These are phyloP conservation scores for Paramecium bursaria DNA, from an alignment of 73 alveolate species.

Conservation along the genomic window DNA sequence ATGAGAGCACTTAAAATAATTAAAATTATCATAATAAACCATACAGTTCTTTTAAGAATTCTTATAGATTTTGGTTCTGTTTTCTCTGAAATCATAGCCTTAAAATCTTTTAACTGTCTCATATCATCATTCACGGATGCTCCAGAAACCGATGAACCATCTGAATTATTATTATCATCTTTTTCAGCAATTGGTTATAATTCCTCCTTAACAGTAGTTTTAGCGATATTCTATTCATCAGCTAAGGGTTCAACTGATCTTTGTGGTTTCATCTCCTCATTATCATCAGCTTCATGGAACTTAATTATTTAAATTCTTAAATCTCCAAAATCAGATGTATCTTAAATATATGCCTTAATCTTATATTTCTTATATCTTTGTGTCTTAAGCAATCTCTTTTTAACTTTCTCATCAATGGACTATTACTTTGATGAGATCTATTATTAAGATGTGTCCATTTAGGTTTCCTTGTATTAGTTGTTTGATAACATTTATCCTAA, in stretches of 20 bases:
- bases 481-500: constrained; percentile 52
- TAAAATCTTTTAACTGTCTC: constrained; percentile 69
- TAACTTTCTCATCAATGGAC: constrained; percentile 15
- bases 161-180: constrained; percentile 64
- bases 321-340: constrained; percentile 57
- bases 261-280: constrained; percentile 53
- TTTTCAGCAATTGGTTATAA: neutral
- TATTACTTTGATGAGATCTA: neutral
- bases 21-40: constrained; percentile 57
- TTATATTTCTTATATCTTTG: constrained; percentile 55
- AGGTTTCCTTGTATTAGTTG: constrained; percentile 49
- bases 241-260: constrained; percentile 63
- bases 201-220: constrained; percentile 5
- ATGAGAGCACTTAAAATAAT: constrained; percentile 51
- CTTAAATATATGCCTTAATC: constrained; percentile 22
- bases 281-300: constrained; percentile 59
- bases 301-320: constrained; percentile 53
- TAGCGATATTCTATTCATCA: constrained; percentile 3
- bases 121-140: constrained; percentile 69
- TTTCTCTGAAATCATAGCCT: constrained; percentile 69
- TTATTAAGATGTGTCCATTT: constrained; percentile 50
- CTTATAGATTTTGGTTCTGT: constrained; percentile 68
- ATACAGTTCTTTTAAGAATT: constrained; percentile 66
- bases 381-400: neutral
- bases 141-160: constrained; percentile 65